A percentile compares a stretch with the other conserved stretches of the same genome.
Conservation (phyloP, 1,139 yeast species). For the Zhuliangozyma blackwelliae region DNA sequence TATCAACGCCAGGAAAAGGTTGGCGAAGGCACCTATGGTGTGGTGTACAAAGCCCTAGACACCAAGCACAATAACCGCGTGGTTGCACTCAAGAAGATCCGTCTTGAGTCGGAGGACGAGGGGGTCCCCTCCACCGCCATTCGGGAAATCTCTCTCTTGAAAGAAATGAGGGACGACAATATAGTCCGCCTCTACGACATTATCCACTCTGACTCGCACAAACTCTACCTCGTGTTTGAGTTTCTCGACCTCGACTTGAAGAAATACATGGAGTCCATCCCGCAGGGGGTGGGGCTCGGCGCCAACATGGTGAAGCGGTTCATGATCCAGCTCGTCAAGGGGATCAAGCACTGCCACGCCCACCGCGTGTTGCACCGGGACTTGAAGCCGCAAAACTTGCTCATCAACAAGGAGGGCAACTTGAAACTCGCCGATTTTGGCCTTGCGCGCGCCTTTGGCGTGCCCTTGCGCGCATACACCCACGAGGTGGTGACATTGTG, state of each 20-base stretch:
- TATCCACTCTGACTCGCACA: slow-evolving; percentile 95
- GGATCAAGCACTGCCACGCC: slow-evolving; percentile 92
- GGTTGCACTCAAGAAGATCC: slow-evolving; percentile 91
- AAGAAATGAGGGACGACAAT: slow-evolving; percentile 89
- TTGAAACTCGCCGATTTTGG: slow-evolving; percentile 97
- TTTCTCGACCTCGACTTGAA: slow-evolving; percentile 90
- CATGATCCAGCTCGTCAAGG: slow-evolving; percentile 88
- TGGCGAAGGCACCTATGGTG: slow-evolving; percentile 98
- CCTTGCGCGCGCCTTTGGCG: slow-evolving; percentile 94
- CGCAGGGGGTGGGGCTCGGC: slow-evolving; percentile 87
- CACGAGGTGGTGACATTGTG: slow-evolving; percentile 97
- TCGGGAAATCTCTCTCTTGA: slow-evolving; percentile 87
- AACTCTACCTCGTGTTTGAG: slow-evolving; percentile 89
- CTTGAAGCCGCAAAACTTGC: slow-evolving; percentile 90
- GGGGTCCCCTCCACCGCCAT: slow-evolving; percentile 99
- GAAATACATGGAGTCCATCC: slow-evolving; percentile 94
- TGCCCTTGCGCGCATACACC: slow-evolving; percentile 92
- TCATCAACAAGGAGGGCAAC: slow-evolving; percentile 93
- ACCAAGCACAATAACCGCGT: slow-evolving; percentile 83
- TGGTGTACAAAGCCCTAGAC: slow-evolving; percentile 93
- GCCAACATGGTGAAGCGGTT: slow-evolving; percentile 87
- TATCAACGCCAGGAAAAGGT: slow-evolving; percentile 93
- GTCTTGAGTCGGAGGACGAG: slow-evolving; percentile 95
- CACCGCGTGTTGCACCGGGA: slow-evolving; percentile 95
- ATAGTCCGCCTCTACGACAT: slow-evolving; percentile 89